Percentiles rank a stretch among this genome's conserved stretches.
Conservation (phyloP, 2,329 filamentous ascomycete genomes). For the Colletotrichum lindemuthianum region DNA sequence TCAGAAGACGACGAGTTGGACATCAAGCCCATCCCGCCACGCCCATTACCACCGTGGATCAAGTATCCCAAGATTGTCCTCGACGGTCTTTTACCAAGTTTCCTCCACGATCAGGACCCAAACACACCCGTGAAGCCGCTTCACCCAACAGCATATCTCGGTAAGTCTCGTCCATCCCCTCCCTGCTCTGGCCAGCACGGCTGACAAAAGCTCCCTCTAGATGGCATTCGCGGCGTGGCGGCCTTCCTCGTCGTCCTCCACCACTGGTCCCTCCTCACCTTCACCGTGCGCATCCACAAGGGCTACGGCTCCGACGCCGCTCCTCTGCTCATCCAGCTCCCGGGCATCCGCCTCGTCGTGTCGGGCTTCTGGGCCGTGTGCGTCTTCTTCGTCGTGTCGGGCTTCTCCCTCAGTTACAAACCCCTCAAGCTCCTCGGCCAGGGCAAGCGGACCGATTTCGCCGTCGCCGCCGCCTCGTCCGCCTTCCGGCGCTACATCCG, state of each 20-base stretch:
- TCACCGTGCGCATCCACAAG: slow-evolving; percentile 10
- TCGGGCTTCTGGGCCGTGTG: slow-evolving; percentile 66
- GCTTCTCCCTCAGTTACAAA: slow-evolving; percentile 67
- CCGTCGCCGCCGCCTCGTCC: slow-evolving; percentile 58
- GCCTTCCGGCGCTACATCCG: slow-evolving; percentile 62
- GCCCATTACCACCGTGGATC: slow-evolving; percentile 12
- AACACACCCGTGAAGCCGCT: slow-evolving; percentile 5
- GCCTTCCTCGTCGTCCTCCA: slow-evolving; percentile 73
- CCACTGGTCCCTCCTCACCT: slow-evolving; percentile 49
- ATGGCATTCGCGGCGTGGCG: slow-evolving; percentile 74
- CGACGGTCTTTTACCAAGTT: slow-evolving; percentile 14
- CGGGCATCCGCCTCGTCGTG: slow-evolving; percentile 63
- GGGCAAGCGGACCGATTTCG: slow-evolving; percentile 50
- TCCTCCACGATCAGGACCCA: slow-evolving; percentile 4
- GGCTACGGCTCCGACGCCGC: slow-evolving; percentile 43
- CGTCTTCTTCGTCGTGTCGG: slow-evolving; percentile 71
- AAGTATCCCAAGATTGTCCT: slow-evolving; percentile 2
- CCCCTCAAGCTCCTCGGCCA: slow-evolving; percentile 57
- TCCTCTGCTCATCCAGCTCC: slow-evolving; percentile 61
- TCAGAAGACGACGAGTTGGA: too few relatives aligned
- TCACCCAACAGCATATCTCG: slow-evolving; percentile 20
- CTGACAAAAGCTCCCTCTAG: slow-evolving; percentile 40
- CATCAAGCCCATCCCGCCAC: background rate
- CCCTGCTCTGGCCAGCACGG: background rate
- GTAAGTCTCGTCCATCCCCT: background rate